A percentile compares a stretch with the other conserved stretches of the same genome.
phyloP scores from a whole-genome alignment of 371 early-diverging fungal species.

The Mortierella sp. region DNA sequence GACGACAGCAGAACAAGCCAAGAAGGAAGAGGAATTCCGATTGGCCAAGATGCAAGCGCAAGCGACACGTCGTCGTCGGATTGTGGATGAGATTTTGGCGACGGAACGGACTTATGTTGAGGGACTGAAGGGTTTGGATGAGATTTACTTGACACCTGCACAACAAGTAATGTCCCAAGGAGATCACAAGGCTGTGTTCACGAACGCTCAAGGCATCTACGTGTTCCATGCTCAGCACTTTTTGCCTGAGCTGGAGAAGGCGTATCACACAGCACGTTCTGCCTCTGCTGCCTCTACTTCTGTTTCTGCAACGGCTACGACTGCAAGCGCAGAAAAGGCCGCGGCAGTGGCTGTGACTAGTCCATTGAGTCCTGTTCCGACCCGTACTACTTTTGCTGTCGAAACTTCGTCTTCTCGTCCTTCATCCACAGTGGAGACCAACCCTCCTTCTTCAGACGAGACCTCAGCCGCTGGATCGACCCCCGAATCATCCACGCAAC shows the following conservation, averaged over 20 bases:
- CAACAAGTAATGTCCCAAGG: conserved; percentile 31
- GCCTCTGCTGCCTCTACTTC: no score
- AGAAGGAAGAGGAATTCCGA: conserved; percentile 23
- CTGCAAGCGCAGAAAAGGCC: conserved; percentile 8
- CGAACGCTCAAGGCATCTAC: conserved; percentile 75
- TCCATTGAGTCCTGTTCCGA: conserved; percentile 17
- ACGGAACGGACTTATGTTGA: conserved; percentile 86
- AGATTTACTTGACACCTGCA: conserved; percentile 47
- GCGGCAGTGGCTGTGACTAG: background rate
- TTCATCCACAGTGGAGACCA: background rate
- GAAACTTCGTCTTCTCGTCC: conserved; percentile 9
- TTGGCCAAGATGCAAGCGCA: conserved; percentile 46
- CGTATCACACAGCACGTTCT: conserved; percentile 28
- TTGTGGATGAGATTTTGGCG: conserved; percentile 74
- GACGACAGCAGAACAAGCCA: conserved; percentile 12
- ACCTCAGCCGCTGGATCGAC: background rate
- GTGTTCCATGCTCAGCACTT: conserved; percentile 72
- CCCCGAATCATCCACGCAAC: background rate
- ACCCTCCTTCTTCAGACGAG: background rate
- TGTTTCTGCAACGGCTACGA: background rate
- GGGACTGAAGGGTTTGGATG: conserved; percentile 68
- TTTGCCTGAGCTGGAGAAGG: conserved; percentile 66
- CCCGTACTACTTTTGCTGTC: conserved; percentile 2
- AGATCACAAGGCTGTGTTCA: conserved; percentile 71
- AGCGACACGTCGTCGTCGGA: conserved; percentile 55